Percentiles rank a stretch among this genome's conserved stretches.
These are phyloP conservation scores for Starmerella vitae DNA, from an alignment of 805 yeast genomes.

Conservation along the genomic window DNA sequence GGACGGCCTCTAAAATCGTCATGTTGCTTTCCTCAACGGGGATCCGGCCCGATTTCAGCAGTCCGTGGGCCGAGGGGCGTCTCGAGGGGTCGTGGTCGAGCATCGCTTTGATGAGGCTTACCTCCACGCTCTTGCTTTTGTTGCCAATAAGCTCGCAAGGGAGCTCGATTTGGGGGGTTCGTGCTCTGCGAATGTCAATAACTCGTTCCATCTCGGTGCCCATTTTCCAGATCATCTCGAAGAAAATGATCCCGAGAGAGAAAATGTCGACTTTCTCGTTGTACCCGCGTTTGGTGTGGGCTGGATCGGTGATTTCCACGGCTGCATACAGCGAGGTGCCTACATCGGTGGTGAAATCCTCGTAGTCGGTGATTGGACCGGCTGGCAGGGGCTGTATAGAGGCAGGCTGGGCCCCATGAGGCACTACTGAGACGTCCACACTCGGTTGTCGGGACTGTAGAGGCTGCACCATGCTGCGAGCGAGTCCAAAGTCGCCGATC, in stretches of 20 bases:
- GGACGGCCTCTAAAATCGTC: slow-evolving; percentile 73
- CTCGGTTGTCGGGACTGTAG: slow-evolving; percentile 7
- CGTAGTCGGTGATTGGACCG: slow-evolving; percentile 29
- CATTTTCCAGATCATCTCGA: slow-evolving; percentile 80
- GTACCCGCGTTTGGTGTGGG: slow-evolving; percentile 44
- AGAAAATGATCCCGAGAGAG: slow-evolving; percentile 85
- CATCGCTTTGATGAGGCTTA: slow-evolving; percentile 49
- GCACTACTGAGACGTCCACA: not conserved
- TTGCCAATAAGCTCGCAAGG: slow-evolving; percentile 52
- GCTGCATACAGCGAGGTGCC: slow-evolving; percentile 95
- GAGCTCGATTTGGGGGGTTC: slow-evolving; percentile 48
- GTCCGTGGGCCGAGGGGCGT: slow-evolving; percentile 66
- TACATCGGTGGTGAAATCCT: slow-evolving; percentile 78
- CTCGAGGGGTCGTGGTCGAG: slow-evolving; percentile 65
- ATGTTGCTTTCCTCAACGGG: slow-evolving; percentile 88
- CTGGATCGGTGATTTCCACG: slow-evolving; percentile 47
- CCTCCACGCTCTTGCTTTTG: slow-evolving; percentile 40
- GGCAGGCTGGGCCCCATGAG: not conserved
- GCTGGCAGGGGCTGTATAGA: not conserved
- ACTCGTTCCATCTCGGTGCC: slow-evolving; percentile 93
- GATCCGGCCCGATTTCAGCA: slow-evolving; percentile 66
- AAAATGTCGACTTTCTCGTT: slow-evolving; percentile 93
- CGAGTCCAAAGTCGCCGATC: slow-evolving; percentile 94
- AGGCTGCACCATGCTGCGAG: slow-evolving; percentile 42
- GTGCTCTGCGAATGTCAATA: slow-evolving; percentile 47